Evolutionary conservation across 2,329 filamentous ascomycete species (phyloP).

Genomic region (Microsporum audouinii): DNA sequence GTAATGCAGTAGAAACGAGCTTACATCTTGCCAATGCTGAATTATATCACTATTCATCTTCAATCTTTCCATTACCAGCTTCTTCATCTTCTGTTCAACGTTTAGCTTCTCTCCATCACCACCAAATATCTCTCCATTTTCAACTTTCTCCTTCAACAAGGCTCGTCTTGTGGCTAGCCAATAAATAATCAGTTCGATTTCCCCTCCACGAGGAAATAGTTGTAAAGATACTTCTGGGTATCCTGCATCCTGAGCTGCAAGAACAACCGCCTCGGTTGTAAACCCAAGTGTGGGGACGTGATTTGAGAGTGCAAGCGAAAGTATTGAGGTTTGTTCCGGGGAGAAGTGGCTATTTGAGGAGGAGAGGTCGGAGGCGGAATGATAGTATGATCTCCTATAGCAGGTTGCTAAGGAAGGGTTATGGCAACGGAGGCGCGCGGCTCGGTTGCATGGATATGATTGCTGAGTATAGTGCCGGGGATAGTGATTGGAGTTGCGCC

Average conservation of each 20-base stretch:
- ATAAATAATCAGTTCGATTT: conserved; percentile 62
- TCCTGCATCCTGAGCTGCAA: conserved; percentile 71
- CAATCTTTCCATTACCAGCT: conserved; percentile 64
- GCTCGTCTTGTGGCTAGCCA: conserved; percentile 33
- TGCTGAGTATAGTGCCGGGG: conserved; percentile 32
- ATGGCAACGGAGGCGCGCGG: neutral
- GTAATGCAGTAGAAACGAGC: conserved; percentile 18
- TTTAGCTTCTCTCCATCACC: conserved; percentile 26
- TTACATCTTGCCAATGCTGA: conserved; percentile 74
- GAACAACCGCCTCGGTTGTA: conserved; percentile 57
- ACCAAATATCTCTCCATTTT: conserved; percentile 7
- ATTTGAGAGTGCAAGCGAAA: conserved; percentile 58
- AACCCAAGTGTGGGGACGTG: conserved; percentile 79
- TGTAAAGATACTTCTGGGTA: conserved; percentile 80
- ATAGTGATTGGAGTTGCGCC: conserved; percentile 56
- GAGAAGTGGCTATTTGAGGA: conserved; percentile 41
- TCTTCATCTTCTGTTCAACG: conserved; percentile 55
- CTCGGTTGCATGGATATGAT: neutral
- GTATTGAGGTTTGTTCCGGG: conserved; percentile 59
- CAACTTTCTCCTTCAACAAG: conserved; percentile 25
- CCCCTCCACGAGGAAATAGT: conserved; percentile 65
- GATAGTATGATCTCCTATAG: conserved; percentile 41
- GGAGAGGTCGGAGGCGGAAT: conserved; percentile 37
- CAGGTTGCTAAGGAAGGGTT: neutral
- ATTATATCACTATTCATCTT: conserved; percentile 62